Percentiles rank a stretch among this genome's conserved stretches.
Evolutionary conservation across 192 early-diverging fungal genomes (phyloP).

Genomic region (Coemansia sp.): DNA sequence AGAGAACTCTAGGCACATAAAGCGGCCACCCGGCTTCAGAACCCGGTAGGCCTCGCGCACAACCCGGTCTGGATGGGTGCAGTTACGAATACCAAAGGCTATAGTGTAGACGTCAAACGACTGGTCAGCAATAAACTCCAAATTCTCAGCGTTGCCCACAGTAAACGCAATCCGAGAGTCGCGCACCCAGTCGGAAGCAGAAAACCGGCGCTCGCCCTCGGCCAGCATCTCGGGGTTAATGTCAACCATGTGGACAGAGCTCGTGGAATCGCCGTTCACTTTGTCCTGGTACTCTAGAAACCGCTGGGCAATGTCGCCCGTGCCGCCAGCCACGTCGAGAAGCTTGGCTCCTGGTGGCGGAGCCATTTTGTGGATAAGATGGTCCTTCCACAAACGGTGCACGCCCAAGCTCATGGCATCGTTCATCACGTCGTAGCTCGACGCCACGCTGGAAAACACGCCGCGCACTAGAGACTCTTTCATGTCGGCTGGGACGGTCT

Average conservation of each 20-base stretch:
- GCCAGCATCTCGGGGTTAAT: slow-evolving; percentile 96
- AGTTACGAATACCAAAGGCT: slow-evolving; percentile 97
- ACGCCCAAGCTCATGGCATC: slow-evolving; percentile 92
- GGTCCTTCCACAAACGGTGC: slow-evolving; percentile 95
- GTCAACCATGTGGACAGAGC: slow-evolving; percentile 81
- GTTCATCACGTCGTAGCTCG: slow-evolving; percentile 98
- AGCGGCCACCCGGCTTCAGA: slow-evolving; percentile 91
- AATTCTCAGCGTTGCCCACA: slow-evolving; percentile 86
- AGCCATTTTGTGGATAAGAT: slow-evolving; percentile 78
- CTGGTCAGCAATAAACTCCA: slow-evolving; percentile 67
- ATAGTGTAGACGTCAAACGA: slow-evolving; percentile 93
- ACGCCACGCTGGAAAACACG: slow-evolving; percentile 92
- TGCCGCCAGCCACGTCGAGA: slow-evolving; percentile 96
- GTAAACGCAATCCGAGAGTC: slow-evolving; percentile 66
- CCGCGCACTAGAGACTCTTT: slow-evolving; percentile 86
- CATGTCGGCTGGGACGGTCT: slow-evolving; percentile 73
- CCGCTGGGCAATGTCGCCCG: slow-evolving; percentile 94
- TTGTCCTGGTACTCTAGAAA: slow-evolving; percentile 82
- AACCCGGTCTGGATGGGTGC: slow-evolving; percentile 86
- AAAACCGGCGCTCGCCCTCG: slow-evolving; percentile 76
- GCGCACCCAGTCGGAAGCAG: slow-evolving; percentile 33
- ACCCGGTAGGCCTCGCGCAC: slow-evolving; percentile 89
- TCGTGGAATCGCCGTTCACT: slow-evolving; percentile 56
- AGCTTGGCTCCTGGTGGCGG: slow-evolving; percentile 77
- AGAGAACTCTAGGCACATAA: slow-evolving; percentile 93